phyloP scores from a whole-genome alignment of 495 filamentous ascomycete genomes.

The Parathielavia hyrcaniae region DNA sequence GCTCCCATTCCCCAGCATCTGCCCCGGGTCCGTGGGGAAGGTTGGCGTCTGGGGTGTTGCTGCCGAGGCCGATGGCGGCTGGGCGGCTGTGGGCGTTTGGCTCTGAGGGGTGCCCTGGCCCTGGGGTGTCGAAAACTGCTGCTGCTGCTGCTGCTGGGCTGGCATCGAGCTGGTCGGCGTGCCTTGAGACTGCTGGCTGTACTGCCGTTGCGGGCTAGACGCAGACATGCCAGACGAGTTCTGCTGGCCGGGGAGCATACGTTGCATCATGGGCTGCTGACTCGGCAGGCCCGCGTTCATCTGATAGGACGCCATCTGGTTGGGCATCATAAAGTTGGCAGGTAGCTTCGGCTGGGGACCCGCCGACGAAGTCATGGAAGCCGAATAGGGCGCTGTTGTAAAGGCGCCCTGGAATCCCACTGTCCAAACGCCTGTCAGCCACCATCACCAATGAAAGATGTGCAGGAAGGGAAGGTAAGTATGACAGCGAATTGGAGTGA shows the following conservation, averaged over 20 bases:
- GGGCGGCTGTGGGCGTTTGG: constrained; percentile 37
- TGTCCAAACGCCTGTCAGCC: constrained; percentile 26
- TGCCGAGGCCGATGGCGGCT: constrained; percentile 26
- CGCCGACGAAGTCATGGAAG: constrained; percentile 38
- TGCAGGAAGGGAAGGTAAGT: not conserved
- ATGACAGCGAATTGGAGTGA: not conserved
- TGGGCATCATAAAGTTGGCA: constrained; percentile 46
- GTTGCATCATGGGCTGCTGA: constrained; percentile 41
- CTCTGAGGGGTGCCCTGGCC: constrained; percentile 31
- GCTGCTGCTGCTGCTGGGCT: constrained; percentile 31
- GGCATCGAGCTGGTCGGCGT: constrained; percentile 34
- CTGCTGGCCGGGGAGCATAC: constrained; percentile 38
- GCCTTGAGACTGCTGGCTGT: constrained; percentile 33
- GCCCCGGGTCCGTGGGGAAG: constrained; percentile 37
- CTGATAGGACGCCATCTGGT: constrained; percentile 36
- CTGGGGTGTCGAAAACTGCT: constrained; percentile 28
- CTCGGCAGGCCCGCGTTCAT: constrained; percentile 40
- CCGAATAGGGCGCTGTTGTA: constrained; percentile 46
- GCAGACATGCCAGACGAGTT: constrained; percentile 33
- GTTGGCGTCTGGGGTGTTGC: constrained; percentile 47
- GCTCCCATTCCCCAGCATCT: constrained; percentile 32
- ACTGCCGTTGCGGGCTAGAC: constrained; percentile 39
- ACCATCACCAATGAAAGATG: constrained; percentile 6
- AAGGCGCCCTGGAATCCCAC: constrained; percentile 52
- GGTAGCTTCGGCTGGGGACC: constrained; percentile 42